Evolutionary conservation across 2,329 filamentous ascomycete genomes (phyloP).

Genomic region (Trichoderma gracile): DNA sequence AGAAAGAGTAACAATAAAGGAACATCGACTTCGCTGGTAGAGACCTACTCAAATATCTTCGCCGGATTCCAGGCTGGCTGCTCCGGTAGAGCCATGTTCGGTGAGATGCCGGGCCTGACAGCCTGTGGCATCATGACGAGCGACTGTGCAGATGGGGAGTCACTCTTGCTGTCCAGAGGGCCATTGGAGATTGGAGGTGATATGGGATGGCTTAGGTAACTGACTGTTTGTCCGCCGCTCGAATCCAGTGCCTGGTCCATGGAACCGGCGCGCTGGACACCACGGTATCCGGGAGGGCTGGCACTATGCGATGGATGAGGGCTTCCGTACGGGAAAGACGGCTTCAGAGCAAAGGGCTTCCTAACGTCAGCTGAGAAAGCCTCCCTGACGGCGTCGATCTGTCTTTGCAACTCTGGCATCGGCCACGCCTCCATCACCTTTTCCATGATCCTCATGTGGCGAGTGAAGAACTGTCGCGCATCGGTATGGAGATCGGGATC

Average conservation of each 20-base stretch:
- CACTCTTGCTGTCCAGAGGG: constrained; percentile 72
- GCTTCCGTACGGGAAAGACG: constrained; percentile 83
- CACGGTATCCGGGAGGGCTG: constrained; percentile 58
- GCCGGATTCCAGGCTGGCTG: constrained; percentile 78
- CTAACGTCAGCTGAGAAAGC: constrained; percentile 86
- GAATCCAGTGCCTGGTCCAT: constrained; percentile 58
- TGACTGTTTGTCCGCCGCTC: constrained; percentile 60
- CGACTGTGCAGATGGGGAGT: constrained; percentile 72
- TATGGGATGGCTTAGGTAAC: constrained; percentile 70
- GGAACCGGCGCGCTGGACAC: constrained; percentile 48
- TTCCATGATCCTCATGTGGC: constrained; percentile 93
- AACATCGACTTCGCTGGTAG: constrained; percentile 1
- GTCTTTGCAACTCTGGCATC: constrained; percentile 84
- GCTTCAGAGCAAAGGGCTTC: constrained; percentile 86
- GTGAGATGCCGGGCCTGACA: constrained; percentile 51
- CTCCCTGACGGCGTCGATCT: constrained; percentile 84
- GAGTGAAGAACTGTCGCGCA: constrained; percentile 83
- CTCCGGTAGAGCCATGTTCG: constrained; percentile 62
- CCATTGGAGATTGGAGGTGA: constrained; percentile 77
- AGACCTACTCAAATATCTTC: constrained; percentile 82
- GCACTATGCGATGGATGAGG: constrained; percentile 65
- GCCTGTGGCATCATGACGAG: constrained; percentile 69
- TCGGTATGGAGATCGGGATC: constrained; percentile 85
- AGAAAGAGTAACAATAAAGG: not conserved
- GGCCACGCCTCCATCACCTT: constrained; percentile 80